Evolutionary conservation across 768 basidiomycete genomes (phyloP), one percentile per base, ranked within the genome.

Genomic region (Favolaschia claudopus): DNA sequence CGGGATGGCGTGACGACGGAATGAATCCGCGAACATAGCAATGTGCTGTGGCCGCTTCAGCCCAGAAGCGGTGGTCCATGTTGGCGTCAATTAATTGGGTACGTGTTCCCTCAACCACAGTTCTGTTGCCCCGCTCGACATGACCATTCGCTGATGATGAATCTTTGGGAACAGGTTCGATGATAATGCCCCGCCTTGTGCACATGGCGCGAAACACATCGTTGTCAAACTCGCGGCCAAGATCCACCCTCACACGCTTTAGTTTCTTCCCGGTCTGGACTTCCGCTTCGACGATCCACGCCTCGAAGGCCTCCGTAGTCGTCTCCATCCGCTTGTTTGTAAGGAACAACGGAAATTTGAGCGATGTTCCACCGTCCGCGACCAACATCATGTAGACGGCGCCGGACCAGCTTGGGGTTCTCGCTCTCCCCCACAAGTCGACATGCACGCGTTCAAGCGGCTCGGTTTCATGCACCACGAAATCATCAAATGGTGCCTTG

Each of bases 171-270:
- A 63, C 4, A 15, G 25, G 34, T 20, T 58, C 57, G 6, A 58
- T n/a, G 17, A 10, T 20, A 13, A 73, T 72, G 1, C 75, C 72
- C 15, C 67, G 43, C 6, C 51, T 34, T 0, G 7, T 17, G 17
- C 66, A 60, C 34, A 62, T 67, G 2, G 15, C 36, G 9, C 64
- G 28, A 47, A 72, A 74, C 7, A 67, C 38, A 0, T 55, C 24
- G 47, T 67, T 69, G 3, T 68, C 38, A 36, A 67, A 76, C 58
- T 76, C 72, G 2, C 65, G 63, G 4, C 75, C 75, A 13, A 65
- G 52, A 48, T 77, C 72, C 0, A 60, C 51, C 1, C 60, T 36
- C 4, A 72, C 54, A 0, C 32, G 37, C 10, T 60, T 53, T 1
- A 73, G 34, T 25, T 57, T 57, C 19, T 45, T 29, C 2, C 60